Conservation (phyloP, 208 protist species). For the Wallacemonas collosoma region DNA sequence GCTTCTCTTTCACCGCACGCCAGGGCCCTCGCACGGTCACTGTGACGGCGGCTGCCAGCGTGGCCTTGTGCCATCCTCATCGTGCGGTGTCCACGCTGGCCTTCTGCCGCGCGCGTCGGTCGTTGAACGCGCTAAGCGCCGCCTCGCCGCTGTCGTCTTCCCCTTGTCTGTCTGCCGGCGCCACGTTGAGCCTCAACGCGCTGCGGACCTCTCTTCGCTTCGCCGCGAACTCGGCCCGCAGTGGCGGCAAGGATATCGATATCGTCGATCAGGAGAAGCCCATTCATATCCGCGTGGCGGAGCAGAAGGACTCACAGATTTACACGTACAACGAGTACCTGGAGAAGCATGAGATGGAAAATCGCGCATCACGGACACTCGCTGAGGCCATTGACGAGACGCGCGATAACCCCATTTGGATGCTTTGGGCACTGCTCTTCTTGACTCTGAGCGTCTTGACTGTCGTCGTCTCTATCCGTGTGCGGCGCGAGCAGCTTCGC, state of each 20-base stretch:
- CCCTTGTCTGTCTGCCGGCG: neutral
- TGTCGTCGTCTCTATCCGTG: constrained; percentile 74
- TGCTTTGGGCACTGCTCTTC: constrained; percentile 72
- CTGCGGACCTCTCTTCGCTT: neutral
- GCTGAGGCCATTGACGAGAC: constrained; percentile 57
- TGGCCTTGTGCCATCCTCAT: too few relatives aligned
- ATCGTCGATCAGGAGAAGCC: constrained; percentile 66
- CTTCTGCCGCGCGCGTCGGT: too few relatives aligned
- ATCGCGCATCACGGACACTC: constrained; percentile 41
- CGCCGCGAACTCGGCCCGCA: constrained; percentile 41
- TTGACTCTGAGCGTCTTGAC: constrained; percentile 54
- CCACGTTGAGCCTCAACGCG: neutral
- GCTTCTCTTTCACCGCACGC: too few relatives aligned
- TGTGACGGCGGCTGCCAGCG: too few relatives aligned
- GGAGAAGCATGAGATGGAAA: constrained; percentile 61
- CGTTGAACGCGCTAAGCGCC: too few relatives aligned
- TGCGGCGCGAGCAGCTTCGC: constrained; percentile 75
- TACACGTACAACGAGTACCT: constrained; percentile 85
- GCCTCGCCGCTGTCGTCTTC: neutral
- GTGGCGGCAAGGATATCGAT: constrained; percentile 71
- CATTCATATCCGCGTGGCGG: constrained; percentile 70
- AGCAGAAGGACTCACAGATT: constrained; percentile 76
- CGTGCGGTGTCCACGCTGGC: too few relatives aligned
- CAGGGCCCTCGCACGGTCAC: too few relatives aligned
- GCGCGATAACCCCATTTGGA: constrained; percentile 78